Evolutionary conservation across 2,329 filamentous ascomycete genomes (phyloP), one percentile per base, ranked within the genome.

Genomic region (Alternaria novae-zelandiae): DNA sequence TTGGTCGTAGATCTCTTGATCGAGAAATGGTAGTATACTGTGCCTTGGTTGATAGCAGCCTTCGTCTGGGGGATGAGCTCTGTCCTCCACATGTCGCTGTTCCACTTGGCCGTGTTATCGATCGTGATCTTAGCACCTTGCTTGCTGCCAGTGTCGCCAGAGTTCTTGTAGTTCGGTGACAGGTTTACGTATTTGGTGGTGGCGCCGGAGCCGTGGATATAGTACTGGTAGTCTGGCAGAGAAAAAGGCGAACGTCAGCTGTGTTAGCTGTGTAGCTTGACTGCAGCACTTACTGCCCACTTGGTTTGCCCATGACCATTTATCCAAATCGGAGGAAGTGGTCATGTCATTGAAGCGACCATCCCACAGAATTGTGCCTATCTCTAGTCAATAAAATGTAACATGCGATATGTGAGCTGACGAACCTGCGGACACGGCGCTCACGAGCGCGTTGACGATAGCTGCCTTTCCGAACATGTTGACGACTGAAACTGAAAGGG

Each of bases 41-140:
- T 89, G 46, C 90, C 90, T n/a, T 79, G 73, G 69, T 88, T 89
- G 78, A 92, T 90, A 62, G 88, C 83, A 0, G 87, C 87, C 2
- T 79, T 86, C 0, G 89, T 91, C 80, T 91, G 88, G 9, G 90
- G 90, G 68, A 93, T 93, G 64, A 93, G 82, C 80, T 93, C 91
- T 0, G 89, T 92, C 55, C 90, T 86, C 76, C 89, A 88, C 90
- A 92, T 92, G 75, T 91, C 89, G 21, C 87, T 88, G 78, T 92
- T 89, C 90, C 90, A 93, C 77, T 87, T 91, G 1, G 90, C 85
- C 1, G 86, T 89, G 71, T 79, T 76, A 71, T 84, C 84, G 66
- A 93, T 89, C 5, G 88, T 90, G 78, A 93, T 88, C 75, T 90
- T 90, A 69, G 86, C 87, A 17, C 90, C 91, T 78, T 91, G 86